These are phyloP conservation scores for Backusella parvicylindrica DNA, from an alignment of 192 early-diverging fungal genomes.

Conservation along the genomic window DNA sequence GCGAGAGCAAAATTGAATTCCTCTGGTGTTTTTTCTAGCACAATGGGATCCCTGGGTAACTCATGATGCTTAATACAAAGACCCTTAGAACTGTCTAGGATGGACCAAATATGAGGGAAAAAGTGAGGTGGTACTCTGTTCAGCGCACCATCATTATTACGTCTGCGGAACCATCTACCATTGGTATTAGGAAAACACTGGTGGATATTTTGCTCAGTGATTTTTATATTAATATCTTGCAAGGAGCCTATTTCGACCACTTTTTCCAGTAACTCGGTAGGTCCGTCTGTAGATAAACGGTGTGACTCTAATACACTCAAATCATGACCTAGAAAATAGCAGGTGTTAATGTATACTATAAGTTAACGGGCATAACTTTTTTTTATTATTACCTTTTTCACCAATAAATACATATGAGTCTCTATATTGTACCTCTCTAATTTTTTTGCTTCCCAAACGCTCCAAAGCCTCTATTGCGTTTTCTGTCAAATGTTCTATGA, in stretches of 20 bases:
- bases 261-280: constrained; percentile 55
- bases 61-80: constrained; percentile 57
- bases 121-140: constrained; percentile 76
- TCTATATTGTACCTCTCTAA: constrained; percentile 58
- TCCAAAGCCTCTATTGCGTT: constrained; percentile 55
- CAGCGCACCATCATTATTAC: constrained; percentile 81
- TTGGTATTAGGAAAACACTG: constrained; percentile 47
- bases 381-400: constrained; percentile 56
- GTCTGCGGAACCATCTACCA: constrained; percentile 64
- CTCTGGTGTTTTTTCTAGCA: constrained; percentile 78
- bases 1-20: constrained; percentile 82
- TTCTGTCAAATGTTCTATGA: constrained; percentile 59
- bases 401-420: constrained; percentile 82
- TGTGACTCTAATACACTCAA: constrained; percentile 48
- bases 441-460: constrained; percentile 53
- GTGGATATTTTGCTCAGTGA: constrained; percentile 35
- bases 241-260: constrained; percentile 43
- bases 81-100: constrained; percentile 56
- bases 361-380: no score
- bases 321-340: background rate
- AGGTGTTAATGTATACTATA: no score
- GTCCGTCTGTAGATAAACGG: constrained; percentile 42
- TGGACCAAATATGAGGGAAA: constrained; percentile 71
- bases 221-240: constrained; percentile 44
- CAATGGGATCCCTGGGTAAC: constrained; percentile 68